These are phyloP conservation scores for Fusarium veterinarium DNA, from an alignment of 2,329 filamentous ascomycete genomes.

Conservation along the genomic window DNA sequence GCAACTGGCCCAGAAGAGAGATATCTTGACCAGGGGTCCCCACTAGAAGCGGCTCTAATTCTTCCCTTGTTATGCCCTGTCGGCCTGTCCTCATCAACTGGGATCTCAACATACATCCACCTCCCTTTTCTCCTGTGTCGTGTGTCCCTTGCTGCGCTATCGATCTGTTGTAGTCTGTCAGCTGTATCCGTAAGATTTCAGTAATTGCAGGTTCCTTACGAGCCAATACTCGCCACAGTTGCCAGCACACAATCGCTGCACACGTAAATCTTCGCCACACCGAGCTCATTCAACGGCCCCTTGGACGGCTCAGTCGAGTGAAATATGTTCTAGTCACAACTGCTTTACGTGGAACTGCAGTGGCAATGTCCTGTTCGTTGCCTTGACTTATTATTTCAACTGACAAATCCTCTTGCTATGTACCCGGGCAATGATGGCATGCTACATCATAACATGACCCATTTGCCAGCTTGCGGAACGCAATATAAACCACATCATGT, in stretches of 20 bases:
- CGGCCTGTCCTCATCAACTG: slow-evolving; percentile 17
- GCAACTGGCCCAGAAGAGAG: slow-evolving; percentile 31
- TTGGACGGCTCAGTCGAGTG: slow-evolving; percentile 7
- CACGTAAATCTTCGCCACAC: slow-evolving; percentile 29
- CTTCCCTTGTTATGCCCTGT: slow-evolving; percentile 31
- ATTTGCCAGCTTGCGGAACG: background rate
- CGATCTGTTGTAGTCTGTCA: background rate
- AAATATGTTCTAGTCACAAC: background rate
- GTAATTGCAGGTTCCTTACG: slow-evolving; percentile 8
- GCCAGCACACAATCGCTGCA: slow-evolving; percentile 18
- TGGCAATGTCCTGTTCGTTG: background rate
- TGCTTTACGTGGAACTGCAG: background rate
- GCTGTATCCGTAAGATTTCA: background rate
- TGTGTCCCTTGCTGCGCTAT: slow-evolving; percentile 7
- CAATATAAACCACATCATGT: background rate
- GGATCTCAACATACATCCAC: slow-evolving; percentile 31
- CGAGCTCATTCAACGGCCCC: background rate
- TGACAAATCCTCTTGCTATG: background rate
- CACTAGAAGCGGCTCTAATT: slow-evolving; percentile 35
- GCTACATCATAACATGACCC: background rate
- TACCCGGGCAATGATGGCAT: background rate
- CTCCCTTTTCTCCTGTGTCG: slow-evolving; percentile 38
- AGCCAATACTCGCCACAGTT: slow-evolving; percentile 22
- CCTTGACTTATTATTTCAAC: background rate
- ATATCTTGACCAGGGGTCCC: slow-evolving; percentile 32